Evolutionary conservation across 192 early-diverging fungal genomes (phyloP).

Genomic region (Coemansia sp.): DNA sequence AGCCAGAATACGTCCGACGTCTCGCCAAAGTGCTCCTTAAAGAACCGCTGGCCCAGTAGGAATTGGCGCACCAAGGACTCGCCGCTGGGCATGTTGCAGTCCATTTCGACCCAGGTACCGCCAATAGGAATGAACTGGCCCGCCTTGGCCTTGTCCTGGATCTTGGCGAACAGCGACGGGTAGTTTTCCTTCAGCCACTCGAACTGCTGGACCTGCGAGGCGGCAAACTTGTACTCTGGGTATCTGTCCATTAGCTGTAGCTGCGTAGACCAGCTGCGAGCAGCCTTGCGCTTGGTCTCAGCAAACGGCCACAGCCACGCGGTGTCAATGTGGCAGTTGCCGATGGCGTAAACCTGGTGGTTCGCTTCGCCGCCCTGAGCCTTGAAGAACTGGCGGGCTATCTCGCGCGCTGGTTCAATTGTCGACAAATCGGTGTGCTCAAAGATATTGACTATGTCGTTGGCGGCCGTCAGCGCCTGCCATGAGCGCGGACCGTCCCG

Average conservation of each 20-base stretch:
- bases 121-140: constrained; percentile 93
- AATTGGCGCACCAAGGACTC: constrained; percentile 93
- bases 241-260: constrained; percentile 83
- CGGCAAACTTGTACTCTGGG: constrained; percentile 87
- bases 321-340: constrained; percentile 89
- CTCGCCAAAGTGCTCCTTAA: constrained; percentile 75
- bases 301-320: constrained; percentile 97
- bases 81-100: constrained; percentile 95
- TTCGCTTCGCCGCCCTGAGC: constrained; percentile 60
- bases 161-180: constrained; percentile 77
- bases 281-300: constrained; percentile 93
- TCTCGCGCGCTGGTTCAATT: constrained; percentile 41
- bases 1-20: constrained; percentile 86
- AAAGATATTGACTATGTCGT: constrained; percentile 80
- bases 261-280: constrained; percentile 80
- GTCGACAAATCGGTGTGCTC: constrained; percentile 52
- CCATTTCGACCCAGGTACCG: constrained; percentile 98
- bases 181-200: constrained; percentile 89
- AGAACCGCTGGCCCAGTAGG: constrained; percentile 89
- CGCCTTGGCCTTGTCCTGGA: constrained; percentile 67
- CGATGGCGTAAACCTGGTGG: constrained; percentile 87
- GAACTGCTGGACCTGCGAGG: constrained; percentile 95
- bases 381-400: constrained; percentile 69
- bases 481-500: constrained; percentile 66
- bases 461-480: constrained; percentile 83